These are phyloP conservation scores for Talaromyces ruber DNA, from an alignment of 495 filamentous ascomycete genomes.

Conservation along the genomic window DNA sequence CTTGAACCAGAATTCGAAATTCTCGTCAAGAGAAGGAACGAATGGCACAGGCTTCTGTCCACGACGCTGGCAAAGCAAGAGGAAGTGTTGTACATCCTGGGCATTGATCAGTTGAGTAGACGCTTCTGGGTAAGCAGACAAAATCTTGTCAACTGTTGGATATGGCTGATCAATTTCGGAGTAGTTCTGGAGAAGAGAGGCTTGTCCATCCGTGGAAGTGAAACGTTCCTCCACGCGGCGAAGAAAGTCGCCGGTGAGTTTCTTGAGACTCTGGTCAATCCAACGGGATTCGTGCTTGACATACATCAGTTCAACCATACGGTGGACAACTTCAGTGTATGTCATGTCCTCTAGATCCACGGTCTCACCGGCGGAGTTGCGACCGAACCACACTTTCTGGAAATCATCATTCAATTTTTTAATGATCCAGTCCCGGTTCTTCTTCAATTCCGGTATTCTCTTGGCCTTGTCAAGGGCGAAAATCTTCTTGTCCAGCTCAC, in stretches of 20 bases:
- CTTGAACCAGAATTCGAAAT: slow-evolving; percentile 37
- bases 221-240: slow-evolving; percentile 19
- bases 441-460: slow-evolving; percentile 15
- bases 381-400: slow-evolving; percentile 32
- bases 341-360: slow-evolving; percentile 32
- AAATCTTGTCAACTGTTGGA: slow-evolving; percentile 5
- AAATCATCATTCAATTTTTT: slow-evolving; percentile 26
- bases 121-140: slow-evolving; percentile 12
- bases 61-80: slow-evolving; percentile 16
- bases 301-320: slow-evolving; percentile 27
- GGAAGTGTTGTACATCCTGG: slow-evolving; percentile 24
- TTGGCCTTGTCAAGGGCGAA: slow-evolving; percentile 22
- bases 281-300: slow-evolving; percentile 23
- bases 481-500: slow-evolving; percentile 27
- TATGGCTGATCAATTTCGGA: slow-evolving; percentile 6
- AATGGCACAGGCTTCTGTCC: slow-evolving; percentile 31
- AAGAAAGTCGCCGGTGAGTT: slow-evolving; percentile 19
- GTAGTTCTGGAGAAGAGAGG: slow-evolving; percentile 10
- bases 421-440: slow-evolving; percentile 19
- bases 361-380: slow-evolving; percentile 11
- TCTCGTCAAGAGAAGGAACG: slow-evolving; percentile 26
- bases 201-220: slow-evolving; percentile 6
- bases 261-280: slow-evolving; percentile 26
- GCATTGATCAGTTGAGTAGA: slow-evolving; percentile 17
- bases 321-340: slow-evolving; percentile 23